Evolutionary conservation across 225 moss, liverwort and hornwort genomes (phyloP).

Genomic region (Rhytidiadelphus loreus): DNA sequence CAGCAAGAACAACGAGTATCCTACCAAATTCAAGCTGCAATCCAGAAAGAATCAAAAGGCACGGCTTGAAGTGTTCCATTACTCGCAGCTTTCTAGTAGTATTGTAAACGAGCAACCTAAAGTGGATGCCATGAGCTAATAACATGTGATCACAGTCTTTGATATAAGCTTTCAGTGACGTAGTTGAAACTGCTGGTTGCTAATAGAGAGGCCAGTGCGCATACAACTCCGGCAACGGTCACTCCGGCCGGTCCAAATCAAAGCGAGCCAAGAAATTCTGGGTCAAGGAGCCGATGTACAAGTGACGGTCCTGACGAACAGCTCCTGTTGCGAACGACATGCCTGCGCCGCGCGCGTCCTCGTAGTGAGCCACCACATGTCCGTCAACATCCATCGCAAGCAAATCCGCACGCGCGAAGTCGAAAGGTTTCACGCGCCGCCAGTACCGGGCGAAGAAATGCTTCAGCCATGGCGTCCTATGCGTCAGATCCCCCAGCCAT

Average conservation of each 20-base stretch:
- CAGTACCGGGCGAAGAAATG: constrained; percentile 17
- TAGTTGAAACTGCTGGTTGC: not conserved
- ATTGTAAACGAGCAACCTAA: not conserved
- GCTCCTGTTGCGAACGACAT: constrained; percentile 27
- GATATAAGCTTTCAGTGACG: not conserved
- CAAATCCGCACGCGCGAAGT: constrained; percentile 14
- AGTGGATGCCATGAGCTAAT: not conserved
- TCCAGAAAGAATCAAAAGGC: not conserved
- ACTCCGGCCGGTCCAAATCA: not conserved
- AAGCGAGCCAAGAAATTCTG: constrained; percentile 20
- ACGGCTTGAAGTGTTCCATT: not conserved
- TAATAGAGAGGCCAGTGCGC: constrained; percentile 13
- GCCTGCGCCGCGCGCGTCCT: constrained; percentile 17
- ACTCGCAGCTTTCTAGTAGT: not conserved
- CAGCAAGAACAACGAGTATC: not conserved
- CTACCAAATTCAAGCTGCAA: not conserved
- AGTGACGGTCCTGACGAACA: not conserved
- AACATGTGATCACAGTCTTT: not conserved
- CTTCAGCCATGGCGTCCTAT: constrained; percentile 7
- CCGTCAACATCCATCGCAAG: constrained; percentile 11
- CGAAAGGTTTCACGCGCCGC: constrained; percentile 1
- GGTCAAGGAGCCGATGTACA: constrained; percentile 25
- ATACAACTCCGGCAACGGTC: not conserved
- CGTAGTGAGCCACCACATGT: constrained; percentile 3
- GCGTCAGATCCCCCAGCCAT: constrained; percentile 6